These are phyloP conservation scores for Caloboletus inedulis DNA, from an alignment of 1,284 basidiomycete genomes.

Conservation along the genomic window DNA sequence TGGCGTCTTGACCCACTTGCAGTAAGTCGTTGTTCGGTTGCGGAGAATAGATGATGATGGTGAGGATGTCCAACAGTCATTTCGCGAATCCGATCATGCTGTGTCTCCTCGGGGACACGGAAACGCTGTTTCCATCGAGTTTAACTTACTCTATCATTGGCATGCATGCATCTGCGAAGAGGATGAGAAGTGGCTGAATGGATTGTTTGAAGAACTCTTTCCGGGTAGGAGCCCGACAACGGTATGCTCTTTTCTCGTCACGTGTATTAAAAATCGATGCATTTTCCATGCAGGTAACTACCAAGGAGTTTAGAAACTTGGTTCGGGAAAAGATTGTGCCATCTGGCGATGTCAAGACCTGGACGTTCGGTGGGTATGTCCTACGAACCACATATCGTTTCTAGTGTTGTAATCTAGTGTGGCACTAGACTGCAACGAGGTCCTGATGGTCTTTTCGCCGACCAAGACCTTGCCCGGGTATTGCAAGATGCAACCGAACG, in stretches of 20 bases:
- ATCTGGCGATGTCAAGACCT: slow-evolving; percentile 37
- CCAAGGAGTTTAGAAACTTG: slow-evolving; percentile 42
- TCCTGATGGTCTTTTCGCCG: slow-evolving; percentile 58
- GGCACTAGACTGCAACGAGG: slow-evolving; percentile 48
- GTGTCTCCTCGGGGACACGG: slow-evolving; percentile 61
- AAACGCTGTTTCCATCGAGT: slow-evolving; percentile 71
- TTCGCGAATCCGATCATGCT: slow-evolving; percentile 22
- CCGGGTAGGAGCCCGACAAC: slow-evolving; percentile 38
- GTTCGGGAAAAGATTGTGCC: slow-evolving; percentile 38
- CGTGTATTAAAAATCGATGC: slow-evolving; percentile 8
- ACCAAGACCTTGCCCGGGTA: slow-evolving; percentile 64
- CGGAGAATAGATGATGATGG: not conserved
- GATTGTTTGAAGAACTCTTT: slow-evolving; percentile 47
- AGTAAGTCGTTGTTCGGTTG: slow-evolving; percentile 27
- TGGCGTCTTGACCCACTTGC: slow-evolving; percentile 49
- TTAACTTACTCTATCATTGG: slow-evolving; percentile 75
- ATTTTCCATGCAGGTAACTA: slow-evolving; percentile 36
- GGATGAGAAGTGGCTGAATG: slow-evolving; percentile 62
- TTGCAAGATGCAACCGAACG: slow-evolving; percentile 65
- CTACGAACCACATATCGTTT: not conserved
- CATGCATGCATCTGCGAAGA: slow-evolving; percentile 61
- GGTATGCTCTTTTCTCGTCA: slow-evolving; percentile 26
- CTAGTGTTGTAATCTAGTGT: not conserved
- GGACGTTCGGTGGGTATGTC: slow-evolving; percentile 55
- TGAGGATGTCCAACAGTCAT: slow-evolving; percentile 13